A percentile compares a stretch with the other conserved stretches of the same genome.
These are phyloP conservation scores for Avena eriantha DNA, from an alignment of 176 grass and related monocot species.

Conservation along the genomic window DNA sequence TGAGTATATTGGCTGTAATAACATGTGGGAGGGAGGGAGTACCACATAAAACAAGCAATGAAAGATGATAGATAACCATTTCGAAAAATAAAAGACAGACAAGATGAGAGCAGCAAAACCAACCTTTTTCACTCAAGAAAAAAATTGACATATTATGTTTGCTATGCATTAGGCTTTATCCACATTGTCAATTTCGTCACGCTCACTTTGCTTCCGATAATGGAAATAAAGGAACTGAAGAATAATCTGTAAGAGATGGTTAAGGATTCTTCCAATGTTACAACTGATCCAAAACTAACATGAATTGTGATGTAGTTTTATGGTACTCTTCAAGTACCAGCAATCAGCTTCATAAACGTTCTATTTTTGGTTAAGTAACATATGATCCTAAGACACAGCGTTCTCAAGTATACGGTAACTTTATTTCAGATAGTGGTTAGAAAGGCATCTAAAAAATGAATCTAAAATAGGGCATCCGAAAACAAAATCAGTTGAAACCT, in stretches of 20 bases:
- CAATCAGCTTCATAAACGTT: background rate
- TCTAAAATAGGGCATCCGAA: background rate
- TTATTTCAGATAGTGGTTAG: background rate
- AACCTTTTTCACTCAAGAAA: constrained; percentile 35
- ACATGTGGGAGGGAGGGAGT: too few species aligned
- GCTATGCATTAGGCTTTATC: constrained; percentile 46
- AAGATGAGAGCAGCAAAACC: background rate
- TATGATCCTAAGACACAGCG: background rate
- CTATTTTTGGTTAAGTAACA: constrained; percentile 24
- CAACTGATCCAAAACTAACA: constrained; percentile 11
- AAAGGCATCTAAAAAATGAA: background rate
- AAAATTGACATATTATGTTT: background rate
- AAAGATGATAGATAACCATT: background rate
- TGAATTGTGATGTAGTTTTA: background rate
- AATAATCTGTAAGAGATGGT: constrained; percentile 55
- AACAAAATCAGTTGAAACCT: constrained; percentile 12
- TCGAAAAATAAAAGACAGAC: background rate
- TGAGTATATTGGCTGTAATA: too few species aligned
- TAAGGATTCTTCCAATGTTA: constrained; percentile 38
- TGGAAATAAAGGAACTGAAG: constrained; percentile 71
- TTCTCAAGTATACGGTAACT: background rate
- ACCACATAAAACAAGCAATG: background rate
- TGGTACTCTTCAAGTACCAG: constrained; percentile 20
- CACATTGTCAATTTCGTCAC: constrained; percentile 28
- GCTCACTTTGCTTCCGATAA: constrained; percentile 30